These are phyloP conservation scores for Vinca major DNA, from an alignment of 305 asterid genomes.

Conservation along the genomic window DNA sequence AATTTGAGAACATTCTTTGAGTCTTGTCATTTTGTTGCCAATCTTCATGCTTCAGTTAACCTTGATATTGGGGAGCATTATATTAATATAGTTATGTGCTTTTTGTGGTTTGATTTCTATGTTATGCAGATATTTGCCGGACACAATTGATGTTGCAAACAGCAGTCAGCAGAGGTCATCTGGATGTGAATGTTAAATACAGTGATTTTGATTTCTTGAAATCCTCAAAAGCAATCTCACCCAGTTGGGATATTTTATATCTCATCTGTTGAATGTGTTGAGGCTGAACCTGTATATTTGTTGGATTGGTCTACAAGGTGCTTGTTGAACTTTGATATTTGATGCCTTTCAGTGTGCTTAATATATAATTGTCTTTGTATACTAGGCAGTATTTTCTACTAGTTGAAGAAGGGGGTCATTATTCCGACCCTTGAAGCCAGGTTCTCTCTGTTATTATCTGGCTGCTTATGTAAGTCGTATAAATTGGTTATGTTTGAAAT, in stretches of 20 bases:
- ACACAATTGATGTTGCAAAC: slow-evolving; percentile 77
- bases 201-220: slow-evolving; percentile 6
- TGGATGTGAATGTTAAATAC: slow-evolving; percentile 65
- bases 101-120: slow-evolving; percentile 10
- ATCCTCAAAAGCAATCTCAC: slow-evolving; percentile 8
- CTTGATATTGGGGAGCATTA: not conserved
- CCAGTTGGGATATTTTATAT: slow-evolving; percentile 9
- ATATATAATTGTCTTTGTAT: not conserved
- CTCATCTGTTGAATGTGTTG: slow-evolving; percentile 5
- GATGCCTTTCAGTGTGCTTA: not conserved
- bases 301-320: slow-evolving; percentile 11
- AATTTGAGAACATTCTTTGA: not conserved
- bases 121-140: slow-evolving; percentile 73
- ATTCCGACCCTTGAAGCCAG: not conserved
- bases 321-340: slow-evolving; percentile 1
- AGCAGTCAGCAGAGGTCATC: slow-evolving; percentile 56
- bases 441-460: not conserved
- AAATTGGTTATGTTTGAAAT: not conserved
- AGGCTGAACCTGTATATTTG: slow-evolving; percentile 18
- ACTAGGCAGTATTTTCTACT: not conserved
- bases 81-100: not conserved
- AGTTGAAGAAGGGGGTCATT: not conserved
- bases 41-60: not conserved
- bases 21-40: not conserved
- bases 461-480: not conserved